Base-by-base conservation (phyloP, 257 asterid species). In the Osmanthus fragrans region DNA sequence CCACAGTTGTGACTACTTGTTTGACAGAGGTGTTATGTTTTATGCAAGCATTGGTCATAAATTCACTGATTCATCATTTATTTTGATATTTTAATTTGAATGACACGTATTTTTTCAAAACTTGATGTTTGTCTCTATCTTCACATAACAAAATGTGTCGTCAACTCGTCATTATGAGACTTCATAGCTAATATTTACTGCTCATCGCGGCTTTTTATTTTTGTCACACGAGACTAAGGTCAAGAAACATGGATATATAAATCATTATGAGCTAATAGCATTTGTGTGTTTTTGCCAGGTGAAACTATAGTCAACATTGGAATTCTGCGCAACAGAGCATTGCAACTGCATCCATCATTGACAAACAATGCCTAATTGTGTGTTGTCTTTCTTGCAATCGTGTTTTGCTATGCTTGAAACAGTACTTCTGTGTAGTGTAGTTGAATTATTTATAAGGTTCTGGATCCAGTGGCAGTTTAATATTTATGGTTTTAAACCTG, bases 201-300 rank as follows among this genome's bases (percentile, higher is more conserved):
- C 40, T 73, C 32, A 29, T 65, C 71, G 30, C 32, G 40, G 72
- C 56, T 72, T 71, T 23, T 7, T 71, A 15, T 21, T 21, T 30
- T 15, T 15, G 42, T 25, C 33, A 56, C 16, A 21, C 42, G 33
- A 56, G 40, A 37, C 33, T 60, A 2, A 21, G 29, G 66, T 58
- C 15, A 21, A 7, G 23, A n/a, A 58, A 68, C 13, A 33, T 8
- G 19, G 36, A 42, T 30, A 21, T 56, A 8, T 58, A 18, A 37
- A 27, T 66, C 36, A 19, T 47, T 19, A 36, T 25, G 64, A 37
- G 29, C 71, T 77, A 51, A 71, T 40, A n/a, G 72, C 29, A 54
- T 60, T 30, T 71, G 11, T 58, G 47, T 74, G 30, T 33, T 32
- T 72, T 73, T 58, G 30, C 60, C 72, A 68, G 73, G 78, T 18